These are phyloP conservation scores for Pseudevernia furfuracea DNA, from an alignment of 495 filamentous ascomycete species.

Conservation along the genomic window DNA sequence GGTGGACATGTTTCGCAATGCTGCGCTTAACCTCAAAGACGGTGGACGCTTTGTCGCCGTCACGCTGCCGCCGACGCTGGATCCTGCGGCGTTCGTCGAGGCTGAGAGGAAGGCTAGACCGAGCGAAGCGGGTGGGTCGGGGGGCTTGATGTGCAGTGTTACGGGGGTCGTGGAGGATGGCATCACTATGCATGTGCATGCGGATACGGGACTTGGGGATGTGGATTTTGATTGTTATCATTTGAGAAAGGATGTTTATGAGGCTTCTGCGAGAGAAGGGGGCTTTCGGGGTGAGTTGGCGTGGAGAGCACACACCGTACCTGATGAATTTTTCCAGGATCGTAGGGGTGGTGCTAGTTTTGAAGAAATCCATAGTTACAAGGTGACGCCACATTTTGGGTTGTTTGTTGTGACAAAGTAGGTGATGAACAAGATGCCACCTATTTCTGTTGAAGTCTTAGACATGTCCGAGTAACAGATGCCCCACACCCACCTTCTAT, in stretches of 20 bases:
- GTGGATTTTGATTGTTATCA: conserved; percentile 21
- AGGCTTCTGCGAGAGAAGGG: conserved; percentile 20
- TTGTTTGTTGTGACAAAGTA: neutral
- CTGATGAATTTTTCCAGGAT: conserved; percentile 12
- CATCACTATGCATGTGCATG: neutral
- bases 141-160: neutral
- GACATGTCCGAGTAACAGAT: neutral
- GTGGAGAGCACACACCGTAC: conserved; percentile 17
- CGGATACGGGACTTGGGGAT: neutral
- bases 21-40: conserved; percentile 31
- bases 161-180: conserved; percentile 22
- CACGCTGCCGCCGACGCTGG: conserved; percentile 24
- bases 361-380: neutral
- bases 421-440: neutral
- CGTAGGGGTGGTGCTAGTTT: neutral
- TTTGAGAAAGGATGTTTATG: conserved; percentile 21
- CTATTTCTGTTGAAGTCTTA: neutral
- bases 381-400: neutral
- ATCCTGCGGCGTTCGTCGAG: conserved; percentile 19
- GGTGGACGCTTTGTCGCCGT: conserved; percentile 33
- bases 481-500: neutral
- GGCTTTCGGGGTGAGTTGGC: conserved; percentile 16
- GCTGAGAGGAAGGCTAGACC: neutral
- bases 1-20: conserved; percentile 31
- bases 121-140: neutral